These are phyloP conservation scores for Geotrichum carabidarum DNA, from an alignment of 1,139 yeast species.

Conservation along the genomic window DNA sequence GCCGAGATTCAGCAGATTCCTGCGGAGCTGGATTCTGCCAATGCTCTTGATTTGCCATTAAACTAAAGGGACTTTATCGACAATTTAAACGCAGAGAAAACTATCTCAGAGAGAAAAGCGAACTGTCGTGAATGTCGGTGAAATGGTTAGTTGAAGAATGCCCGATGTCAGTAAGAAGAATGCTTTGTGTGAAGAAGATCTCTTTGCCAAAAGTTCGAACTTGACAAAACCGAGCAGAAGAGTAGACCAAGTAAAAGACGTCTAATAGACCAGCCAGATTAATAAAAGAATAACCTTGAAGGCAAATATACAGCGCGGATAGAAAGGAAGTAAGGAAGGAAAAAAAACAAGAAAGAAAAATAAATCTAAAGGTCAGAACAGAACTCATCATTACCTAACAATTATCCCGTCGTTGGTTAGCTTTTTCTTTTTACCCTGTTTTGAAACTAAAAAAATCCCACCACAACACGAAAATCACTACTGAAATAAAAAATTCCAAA, in stretches of 20 bases:
- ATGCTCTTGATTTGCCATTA: constrained; percentile 17
- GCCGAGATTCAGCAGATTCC: constrained; percentile 16
- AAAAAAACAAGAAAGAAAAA: constrained; percentile 5
- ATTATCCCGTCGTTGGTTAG: too few relatives aligned
- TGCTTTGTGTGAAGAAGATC: background rate
- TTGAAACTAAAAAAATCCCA: background rate
- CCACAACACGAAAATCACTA: background rate
- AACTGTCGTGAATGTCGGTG: too few relatives aligned
- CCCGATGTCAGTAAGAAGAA: too few relatives aligned
- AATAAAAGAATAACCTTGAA: background rate
- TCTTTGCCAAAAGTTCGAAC: background rate
- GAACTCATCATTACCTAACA: background rate
- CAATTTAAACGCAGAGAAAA: background rate
- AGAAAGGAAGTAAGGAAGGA: background rate
- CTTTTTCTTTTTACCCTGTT: background rate
- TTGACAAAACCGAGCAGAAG: background rate
- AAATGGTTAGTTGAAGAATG: too few relatives aligned
- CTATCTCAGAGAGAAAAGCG: too few relatives aligned
- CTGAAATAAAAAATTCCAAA: background rate
- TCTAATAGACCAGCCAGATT: background rate
- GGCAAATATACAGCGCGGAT: background rate
- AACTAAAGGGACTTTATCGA: background rate
- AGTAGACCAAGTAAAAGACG: background rate
- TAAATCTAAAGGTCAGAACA: background rate
- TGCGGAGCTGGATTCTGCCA: constrained; percentile 16